Evolutionary conservation across 768 basidiomycete species (phyloP).

Genomic region (Dacryopinax primogenitus): DNA sequence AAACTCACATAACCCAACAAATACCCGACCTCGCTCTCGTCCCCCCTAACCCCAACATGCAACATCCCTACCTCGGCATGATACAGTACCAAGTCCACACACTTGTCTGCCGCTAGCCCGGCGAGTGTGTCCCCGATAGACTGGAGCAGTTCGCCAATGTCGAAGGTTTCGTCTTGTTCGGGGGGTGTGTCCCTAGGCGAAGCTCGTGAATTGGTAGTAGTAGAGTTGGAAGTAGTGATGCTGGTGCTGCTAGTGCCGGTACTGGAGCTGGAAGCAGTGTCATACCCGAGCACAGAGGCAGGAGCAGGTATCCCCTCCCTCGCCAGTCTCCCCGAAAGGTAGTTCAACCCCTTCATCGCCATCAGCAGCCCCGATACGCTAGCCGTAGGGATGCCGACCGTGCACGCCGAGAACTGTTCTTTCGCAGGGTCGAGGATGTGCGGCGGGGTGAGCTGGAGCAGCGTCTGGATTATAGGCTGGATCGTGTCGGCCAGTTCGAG

Average conservation of each 20-base stretch:
- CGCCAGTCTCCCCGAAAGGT: conserved; percentile 74
- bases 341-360: conserved; percentile 87
- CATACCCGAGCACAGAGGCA: neutral
- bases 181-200: conserved; percentile 11
- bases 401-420: conserved; percentile 84
- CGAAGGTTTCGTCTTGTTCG: conserved; percentile 44
- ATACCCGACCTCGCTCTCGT: conserved; percentile 73
- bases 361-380: conserved; percentile 82
- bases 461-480: conserved; percentile 80
- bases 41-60: conserved; percentile 71
- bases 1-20: conserved; percentile 66
- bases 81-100: conserved; percentile 83
- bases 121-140: conserved; percentile 77
- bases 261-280: neutral
- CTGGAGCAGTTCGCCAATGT: conserved; percentile 83
- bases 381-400: conserved; percentile 73
- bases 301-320: neutral
- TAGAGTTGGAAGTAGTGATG: no score
- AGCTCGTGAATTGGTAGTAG: conserved; percentile 18
- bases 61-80: conserved; percentile 82
- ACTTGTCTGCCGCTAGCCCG: conserved; percentile 65
- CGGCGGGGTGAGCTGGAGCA: conserved; percentile 78
- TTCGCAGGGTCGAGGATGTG: conserved; percentile 83
- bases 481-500: conserved; percentile 82
- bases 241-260: neutral